Evolutionary conservation across 257 asterid species (phyloP).

Genomic region (Solanum medicagineum): DNA sequence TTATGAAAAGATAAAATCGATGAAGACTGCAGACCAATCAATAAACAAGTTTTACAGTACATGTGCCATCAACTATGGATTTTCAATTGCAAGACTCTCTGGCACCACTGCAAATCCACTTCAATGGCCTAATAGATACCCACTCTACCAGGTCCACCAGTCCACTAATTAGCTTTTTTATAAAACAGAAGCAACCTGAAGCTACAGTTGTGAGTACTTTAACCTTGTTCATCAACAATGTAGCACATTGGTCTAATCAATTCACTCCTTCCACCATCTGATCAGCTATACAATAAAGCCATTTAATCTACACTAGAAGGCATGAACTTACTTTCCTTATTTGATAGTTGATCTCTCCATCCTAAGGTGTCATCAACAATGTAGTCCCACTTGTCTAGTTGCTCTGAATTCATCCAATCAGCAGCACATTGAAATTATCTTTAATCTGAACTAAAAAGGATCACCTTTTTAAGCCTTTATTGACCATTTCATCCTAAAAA

Average conservation of each 20-base stretch:
- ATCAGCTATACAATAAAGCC: background rate
- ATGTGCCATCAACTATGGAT: background rate
- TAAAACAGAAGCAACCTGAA: background rate
- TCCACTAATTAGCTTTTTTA: background rate
- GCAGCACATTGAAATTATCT: background rate
- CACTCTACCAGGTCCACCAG: background rate
- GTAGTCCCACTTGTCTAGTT: background rate
- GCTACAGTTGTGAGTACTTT: background rate
- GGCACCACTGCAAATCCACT: background rate
- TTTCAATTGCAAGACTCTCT: background rate
- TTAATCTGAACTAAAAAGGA: background rate
- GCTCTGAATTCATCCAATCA: background rate
- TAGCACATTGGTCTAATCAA: background rate
- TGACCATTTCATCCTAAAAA: background rate
- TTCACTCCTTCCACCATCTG: background rate
- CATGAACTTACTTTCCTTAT: background rate
- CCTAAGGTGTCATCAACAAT: background rate
- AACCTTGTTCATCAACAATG: background rate
- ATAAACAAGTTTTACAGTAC: background rate
- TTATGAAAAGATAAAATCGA: background rate
- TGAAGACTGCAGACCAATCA: background rate
- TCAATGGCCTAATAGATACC: background rate
- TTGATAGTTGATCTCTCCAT: background rate
- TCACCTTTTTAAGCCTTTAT: background rate
- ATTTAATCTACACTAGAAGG: background rate